A percentile compares a stretch with the other conserved stretches of the same genome.
Evolutionary conservation across 2,329 filamentous ascomycete genomes (phyloP).

Genomic region (Magnaporthiopsis incrustans): DNA sequence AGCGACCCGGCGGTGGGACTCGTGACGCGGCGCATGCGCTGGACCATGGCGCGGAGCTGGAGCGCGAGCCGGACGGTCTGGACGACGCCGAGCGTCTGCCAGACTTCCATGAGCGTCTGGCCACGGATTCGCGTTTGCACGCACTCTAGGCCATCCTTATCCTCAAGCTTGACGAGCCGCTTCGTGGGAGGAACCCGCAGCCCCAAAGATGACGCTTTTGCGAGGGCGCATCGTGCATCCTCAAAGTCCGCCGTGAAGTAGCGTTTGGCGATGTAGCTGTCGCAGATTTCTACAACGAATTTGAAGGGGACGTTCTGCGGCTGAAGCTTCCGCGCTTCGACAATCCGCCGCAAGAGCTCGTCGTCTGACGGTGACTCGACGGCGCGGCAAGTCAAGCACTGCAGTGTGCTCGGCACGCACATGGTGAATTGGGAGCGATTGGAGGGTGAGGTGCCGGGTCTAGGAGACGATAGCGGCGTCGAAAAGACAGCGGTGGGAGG

Average conservation of each 20-base stretch:
- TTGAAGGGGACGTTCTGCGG: too few species aligned
- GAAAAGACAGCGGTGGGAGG: too few species aligned
- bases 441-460: too few species aligned
- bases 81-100: background rate
- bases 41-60: background rate
- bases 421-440: too few species aligned
- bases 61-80: background rate
- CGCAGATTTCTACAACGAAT: too few species aligned
- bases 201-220: background rate
- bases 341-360: too few species aligned
- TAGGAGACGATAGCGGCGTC: too few species aligned
- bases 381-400: too few species aligned
- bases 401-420: too few species aligned
- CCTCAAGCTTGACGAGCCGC: background rate
- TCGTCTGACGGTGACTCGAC: too few species aligned
- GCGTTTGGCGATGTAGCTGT: background rate
- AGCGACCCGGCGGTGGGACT: background rate
- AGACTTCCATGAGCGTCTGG: background rate
- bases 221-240: background rate
- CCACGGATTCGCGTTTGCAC: background rate
- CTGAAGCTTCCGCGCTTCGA: too few species aligned
- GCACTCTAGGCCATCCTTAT: background rate
- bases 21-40: background rate
- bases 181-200: background rate
- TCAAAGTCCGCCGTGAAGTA: background rate